These are phyloP conservation scores for Lachancea thermotolerans DNA, from an alignment of 805 yeast genomes.

Conservation along the genomic window DNA sequence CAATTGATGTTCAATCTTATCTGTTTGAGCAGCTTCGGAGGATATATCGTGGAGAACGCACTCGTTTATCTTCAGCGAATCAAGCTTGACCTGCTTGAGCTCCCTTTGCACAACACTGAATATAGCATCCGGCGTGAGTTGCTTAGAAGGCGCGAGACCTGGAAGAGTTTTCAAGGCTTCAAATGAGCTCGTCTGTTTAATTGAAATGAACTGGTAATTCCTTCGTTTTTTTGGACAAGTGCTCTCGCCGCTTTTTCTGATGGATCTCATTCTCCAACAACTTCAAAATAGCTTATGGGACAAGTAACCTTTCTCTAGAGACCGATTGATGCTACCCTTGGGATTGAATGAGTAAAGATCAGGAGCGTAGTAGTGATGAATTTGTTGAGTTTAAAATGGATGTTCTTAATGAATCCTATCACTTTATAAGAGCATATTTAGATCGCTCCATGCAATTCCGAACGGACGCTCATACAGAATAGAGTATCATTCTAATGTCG, in stretches of 20 bases:
- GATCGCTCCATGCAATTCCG: no score
- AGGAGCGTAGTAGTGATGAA: no score
- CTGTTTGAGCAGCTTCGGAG: conserved; percentile 28
- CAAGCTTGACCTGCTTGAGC: conserved; percentile 18
- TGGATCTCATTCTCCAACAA: no score
- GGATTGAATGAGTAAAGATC: no score
- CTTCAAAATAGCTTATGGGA: no score
- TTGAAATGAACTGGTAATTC: conserved; percentile 8
- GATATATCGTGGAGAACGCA: conserved; percentile 26
- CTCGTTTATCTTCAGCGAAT: conserved; percentile 15
- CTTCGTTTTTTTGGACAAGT: conserved; percentile 4
- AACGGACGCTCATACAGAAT: no score
- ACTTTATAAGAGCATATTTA: no score
- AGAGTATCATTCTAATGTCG: no score
- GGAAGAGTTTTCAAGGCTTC: conserved; percentile 16
- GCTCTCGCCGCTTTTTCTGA: conserved; percentile 2
- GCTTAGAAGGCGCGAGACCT: conserved; percentile 11
- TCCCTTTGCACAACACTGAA: conserved; percentile 20
- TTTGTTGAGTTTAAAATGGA: no score
- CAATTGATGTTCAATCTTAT: conserved; percentile 18
- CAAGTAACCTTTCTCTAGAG: no score
- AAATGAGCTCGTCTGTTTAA: conserved; percentile 13
- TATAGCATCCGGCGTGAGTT: conserved; percentile 17
- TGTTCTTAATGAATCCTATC: no score
- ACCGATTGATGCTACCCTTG: no score